Percentiles rank a stretch among this genome's conserved stretches.
phyloP scores from a whole-genome alignment of 2,329 filamentous ascomycete species.

The Venturia pyrina region DNA sequence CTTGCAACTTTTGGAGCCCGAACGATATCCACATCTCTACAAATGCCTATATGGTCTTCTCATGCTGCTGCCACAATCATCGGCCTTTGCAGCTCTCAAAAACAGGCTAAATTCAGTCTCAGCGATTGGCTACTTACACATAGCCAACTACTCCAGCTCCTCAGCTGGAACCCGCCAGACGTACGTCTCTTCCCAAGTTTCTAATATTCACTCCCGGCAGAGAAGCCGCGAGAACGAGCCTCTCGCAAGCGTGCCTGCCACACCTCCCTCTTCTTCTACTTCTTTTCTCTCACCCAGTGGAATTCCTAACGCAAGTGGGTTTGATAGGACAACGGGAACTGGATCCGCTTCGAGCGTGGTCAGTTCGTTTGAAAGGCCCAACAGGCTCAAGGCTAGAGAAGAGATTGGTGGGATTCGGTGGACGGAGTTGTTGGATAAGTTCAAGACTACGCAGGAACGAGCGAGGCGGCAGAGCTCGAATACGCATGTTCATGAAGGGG shows the following conservation, averaged over 20 bases:
- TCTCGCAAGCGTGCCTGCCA: conserved; percentile 18
- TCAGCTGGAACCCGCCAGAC: conserved; percentile 23
- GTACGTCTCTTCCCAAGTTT: conserved; percentile 45
- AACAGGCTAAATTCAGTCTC: conserved; percentile 95
- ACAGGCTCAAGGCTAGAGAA: conserved; percentile 69
- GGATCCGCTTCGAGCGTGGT: conserved; percentile 16
- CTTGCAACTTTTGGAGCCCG: conserved; percentile 87
- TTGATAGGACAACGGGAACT: conserved; percentile 35
- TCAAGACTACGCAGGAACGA: conserved; percentile 80
- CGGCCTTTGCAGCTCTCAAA: conserved; percentile 90
- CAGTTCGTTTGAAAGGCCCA: conserved; percentile 43
- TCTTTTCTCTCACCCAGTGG: conserved; percentile 13
- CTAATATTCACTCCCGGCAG: conserved; percentile 27
- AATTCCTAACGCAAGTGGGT: conserved; percentile 3
- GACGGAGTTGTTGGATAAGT: conserved; percentile 90
- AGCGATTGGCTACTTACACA: conserved; percentile 90
- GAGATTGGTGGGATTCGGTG: conserved; percentile 70
- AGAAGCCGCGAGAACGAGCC: conserved; percentile 31
- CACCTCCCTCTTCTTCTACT: conserved; percentile 11
- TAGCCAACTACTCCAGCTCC: conserved; percentile 41
- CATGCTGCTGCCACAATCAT: conserved; percentile 97
- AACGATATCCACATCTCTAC: conserved; percentile 89
- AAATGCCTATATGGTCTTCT: conserved; percentile 95
- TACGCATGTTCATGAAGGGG: background rate
- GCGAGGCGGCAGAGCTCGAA: conserved; percentile 46